Conservation (phyloP, 106 monocot genomes). For the Acanthochlamys bracteata region DNA sequence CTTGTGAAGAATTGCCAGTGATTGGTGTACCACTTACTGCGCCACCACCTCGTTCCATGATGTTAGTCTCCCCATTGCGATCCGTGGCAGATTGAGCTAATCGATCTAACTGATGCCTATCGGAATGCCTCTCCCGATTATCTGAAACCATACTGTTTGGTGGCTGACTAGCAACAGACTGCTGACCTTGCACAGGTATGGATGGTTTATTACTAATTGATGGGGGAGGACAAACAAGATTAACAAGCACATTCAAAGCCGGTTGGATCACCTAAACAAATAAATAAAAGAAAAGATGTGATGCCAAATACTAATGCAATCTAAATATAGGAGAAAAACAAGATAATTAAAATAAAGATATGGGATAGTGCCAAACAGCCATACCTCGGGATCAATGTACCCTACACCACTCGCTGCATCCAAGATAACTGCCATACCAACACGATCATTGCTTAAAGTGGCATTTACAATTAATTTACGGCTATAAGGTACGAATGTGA, state of each 20-base stretch:
- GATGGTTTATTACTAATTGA: constrained; percentile 86
- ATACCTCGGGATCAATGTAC: constrained; percentile 83
- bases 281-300: no score
- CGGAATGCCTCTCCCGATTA: constrained; percentile 47
- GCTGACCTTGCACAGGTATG: constrained; percentile 32
- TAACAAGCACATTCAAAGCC: constrained; percentile 75
- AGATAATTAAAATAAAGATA: background rate
- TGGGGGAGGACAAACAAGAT: constrained; percentile 95
- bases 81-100: constrained; percentile 24
- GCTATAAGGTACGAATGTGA: constrained; percentile 66
- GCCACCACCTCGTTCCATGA: constrained; percentile 23
- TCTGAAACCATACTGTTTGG: constrained; percentile 34
- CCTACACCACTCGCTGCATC: constrained; percentile 73
- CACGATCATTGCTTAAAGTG: constrained; percentile 81
- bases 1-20: constrained; percentile 15
- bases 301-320: no score
- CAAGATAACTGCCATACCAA: constrained; percentile 85
- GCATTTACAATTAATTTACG: constrained; percentile 78
- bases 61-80: constrained; percentile 33
- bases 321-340: no score
- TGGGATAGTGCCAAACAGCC: background rate
- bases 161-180: constrained; percentile 25
- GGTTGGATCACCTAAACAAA: constrained; percentile 65
- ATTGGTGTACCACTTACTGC: constrained; percentile 10
- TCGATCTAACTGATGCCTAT: constrained; percentile 33